phyloP scores from a whole-genome alignment of 1,139 yeast species.

The Citeromyces siamensis region DNA sequence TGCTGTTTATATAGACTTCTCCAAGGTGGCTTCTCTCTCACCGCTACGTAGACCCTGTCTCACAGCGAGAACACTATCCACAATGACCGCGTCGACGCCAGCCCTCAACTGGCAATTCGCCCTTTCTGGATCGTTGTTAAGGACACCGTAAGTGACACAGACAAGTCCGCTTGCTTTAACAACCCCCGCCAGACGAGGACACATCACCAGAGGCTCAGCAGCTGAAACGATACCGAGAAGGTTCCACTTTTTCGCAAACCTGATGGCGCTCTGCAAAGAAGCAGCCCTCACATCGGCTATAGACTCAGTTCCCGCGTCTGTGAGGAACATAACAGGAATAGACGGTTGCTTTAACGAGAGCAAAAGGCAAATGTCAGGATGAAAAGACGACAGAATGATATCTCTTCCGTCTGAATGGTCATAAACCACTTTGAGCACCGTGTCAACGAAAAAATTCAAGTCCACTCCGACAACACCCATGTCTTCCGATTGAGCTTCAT shows the following conservation, averaged over 20 bases:
- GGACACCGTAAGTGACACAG: constrained; percentile 84
- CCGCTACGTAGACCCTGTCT: constrained; percentile 60
- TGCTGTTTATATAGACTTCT: too few relatives aligned
- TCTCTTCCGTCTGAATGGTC: constrained; percentile 75
- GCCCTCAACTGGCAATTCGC: constrained; percentile 83
- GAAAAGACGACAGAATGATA: constrained; percentile 84
- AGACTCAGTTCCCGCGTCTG: constrained; percentile 71
- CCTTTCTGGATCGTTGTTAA: constrained; percentile 76
- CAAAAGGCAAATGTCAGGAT: constrained; percentile 84
- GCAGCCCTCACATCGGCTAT: constrained; percentile 90
- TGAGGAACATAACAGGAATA: constrained; percentile 77
- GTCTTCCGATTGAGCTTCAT: constrained; percentile 81
- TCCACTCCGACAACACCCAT: constrained; percentile 83
- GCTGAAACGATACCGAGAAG: constrained; percentile 88
- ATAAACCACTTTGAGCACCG: constrained; percentile 69
- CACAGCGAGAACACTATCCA: constrained; percentile 87
- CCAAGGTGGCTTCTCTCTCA: constrained; percentile 6
- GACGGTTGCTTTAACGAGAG: constrained; percentile 88
- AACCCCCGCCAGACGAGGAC: constrained; percentile 82
- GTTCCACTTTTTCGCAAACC: constrained; percentile 90
- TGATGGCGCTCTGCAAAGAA: constrained; percentile 80
- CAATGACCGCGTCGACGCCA: constrained; percentile 97
- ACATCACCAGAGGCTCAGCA: constrained; percentile 69
- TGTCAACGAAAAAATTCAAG: constrained; percentile 77
- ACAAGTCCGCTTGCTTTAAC: constrained; percentile 87